phyloP scores from a whole-genome alignment of 108 stramenopile species.

The Skeletonema potamos region DNA sequence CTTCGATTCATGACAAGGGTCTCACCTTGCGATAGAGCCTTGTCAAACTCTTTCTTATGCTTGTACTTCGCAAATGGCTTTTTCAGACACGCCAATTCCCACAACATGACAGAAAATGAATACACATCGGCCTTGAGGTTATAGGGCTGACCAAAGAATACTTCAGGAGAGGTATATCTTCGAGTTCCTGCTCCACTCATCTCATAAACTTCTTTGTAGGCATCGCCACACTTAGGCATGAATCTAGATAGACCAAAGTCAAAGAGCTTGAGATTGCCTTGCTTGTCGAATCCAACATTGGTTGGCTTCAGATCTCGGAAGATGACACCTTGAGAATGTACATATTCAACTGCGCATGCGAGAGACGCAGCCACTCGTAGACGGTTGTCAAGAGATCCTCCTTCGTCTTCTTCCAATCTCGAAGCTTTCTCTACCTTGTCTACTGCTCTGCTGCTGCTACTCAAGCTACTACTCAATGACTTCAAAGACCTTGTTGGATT shows the following conservation, averaged over 20 bases:
- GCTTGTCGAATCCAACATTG: not conserved
- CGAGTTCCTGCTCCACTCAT: too few relatives aligned
- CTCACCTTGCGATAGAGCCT: too few relatives aligned
- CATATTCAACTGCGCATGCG: conserved; percentile 63
- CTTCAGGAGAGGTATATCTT: conserved; percentile 33
- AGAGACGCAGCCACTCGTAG: not conserved
- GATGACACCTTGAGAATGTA: conserved; percentile 67
- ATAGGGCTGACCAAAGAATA: conserved; percentile 55
- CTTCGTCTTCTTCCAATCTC: not conserved
- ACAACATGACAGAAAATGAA: not conserved
- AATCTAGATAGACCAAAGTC: not conserved
- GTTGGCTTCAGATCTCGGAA: conserved; percentile 65
- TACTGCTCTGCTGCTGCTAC: too few relatives aligned
- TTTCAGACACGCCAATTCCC: not conserved
- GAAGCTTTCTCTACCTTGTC: too few relatives aligned
- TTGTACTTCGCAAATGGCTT: conserved; percentile 16
- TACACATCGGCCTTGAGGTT: conserved; percentile 32
- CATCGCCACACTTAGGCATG: conserved; percentile 58
- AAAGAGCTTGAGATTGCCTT: not conserved
- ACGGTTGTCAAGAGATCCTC: too few relatives aligned
- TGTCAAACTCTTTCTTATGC: not conserved
- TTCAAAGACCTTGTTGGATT: too few relatives aligned
- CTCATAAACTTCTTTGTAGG: conserved; percentile 53
- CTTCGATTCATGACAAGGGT: too few relatives aligned
- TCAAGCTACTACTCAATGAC: too few relatives aligned